These are phyloP conservation scores for Globisporangium cylindrosporum DNA, from an alignment of 352 stramenopile species.

Conservation along the genomic window DNA sequence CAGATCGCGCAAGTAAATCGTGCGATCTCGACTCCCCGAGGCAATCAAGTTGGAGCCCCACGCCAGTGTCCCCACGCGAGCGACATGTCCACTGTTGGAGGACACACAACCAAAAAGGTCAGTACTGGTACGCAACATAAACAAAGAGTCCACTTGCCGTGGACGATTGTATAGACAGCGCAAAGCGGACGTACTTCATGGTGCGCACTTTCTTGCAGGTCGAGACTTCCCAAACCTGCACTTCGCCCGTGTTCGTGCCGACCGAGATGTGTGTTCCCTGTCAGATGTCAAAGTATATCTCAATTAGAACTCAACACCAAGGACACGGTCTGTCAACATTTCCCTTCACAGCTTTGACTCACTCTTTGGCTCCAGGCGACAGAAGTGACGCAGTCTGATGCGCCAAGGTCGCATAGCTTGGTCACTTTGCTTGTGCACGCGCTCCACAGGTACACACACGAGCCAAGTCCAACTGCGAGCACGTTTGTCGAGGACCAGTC, in stretches of 20 bases:
- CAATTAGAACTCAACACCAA: background rate
- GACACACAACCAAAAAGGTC: constrained; percentile 4
- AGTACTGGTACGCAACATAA: constrained; percentile 3
- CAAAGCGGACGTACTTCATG: constrained; percentile 60
- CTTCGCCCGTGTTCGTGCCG: constrained; percentile 91
- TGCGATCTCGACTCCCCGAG: constrained; percentile 92
- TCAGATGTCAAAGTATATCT: background rate
- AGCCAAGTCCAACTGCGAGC: constrained; percentile 92
- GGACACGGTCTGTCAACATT: background rate
- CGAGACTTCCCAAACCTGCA: constrained; percentile 95
- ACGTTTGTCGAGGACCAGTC: constrained; percentile 96
- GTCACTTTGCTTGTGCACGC: constrained; percentile 91
- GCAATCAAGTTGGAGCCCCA: constrained; percentile 92
- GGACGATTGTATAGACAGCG: background rate
- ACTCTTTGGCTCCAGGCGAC: constrained; percentile 92
- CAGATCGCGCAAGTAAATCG: constrained; percentile 93
- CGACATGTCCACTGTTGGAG: constrained; percentile 77
- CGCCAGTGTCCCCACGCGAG: constrained; percentile 91
- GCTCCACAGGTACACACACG: constrained; percentile 95
- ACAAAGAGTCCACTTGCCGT: background rate
- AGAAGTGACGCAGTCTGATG: constrained; percentile 87
- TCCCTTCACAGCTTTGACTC: constrained; percentile 11
- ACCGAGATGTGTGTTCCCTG: constrained; percentile 91
- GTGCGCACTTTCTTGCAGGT: constrained; percentile 87
- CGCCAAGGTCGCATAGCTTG: constrained; percentile 91